Conservation (phyloP, 2,329 filamentous ascomycete species). For the Phoma sp. region DNA sequence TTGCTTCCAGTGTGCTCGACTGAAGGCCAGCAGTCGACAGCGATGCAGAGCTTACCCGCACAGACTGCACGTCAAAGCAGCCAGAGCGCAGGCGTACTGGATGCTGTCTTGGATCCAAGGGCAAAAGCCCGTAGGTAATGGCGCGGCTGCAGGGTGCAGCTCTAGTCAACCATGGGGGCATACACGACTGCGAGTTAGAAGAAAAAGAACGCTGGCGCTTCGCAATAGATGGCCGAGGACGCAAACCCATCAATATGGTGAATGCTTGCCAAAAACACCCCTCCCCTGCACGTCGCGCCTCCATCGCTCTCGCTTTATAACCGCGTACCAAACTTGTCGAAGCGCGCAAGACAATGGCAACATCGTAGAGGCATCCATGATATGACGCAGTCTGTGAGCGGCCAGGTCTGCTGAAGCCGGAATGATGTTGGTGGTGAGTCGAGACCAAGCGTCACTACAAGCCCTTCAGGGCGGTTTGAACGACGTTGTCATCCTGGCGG, state of each 20-base stretch:
- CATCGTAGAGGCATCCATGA: neutral
- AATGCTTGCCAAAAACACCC: neutral
- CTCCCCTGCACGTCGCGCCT: neutral
- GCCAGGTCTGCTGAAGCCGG: neutral
- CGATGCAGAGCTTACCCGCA: constrained; percentile 5
- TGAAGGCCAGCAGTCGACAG: neutral
- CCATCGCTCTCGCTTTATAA: neutral
- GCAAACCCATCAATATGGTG: neutral
- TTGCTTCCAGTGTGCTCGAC: constrained; percentile 4
- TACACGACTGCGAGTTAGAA: constrained; percentile 6
- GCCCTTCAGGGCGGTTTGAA: constrained; percentile 13
- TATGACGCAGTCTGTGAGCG: neutral
- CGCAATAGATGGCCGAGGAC: neutral
- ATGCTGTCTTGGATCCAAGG: constrained; percentile 1
- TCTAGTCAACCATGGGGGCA: constrained; percentile 8
- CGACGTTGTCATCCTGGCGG: constrained; percentile 10
- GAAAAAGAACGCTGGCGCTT: neutral
- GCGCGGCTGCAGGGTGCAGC: constrained; percentile 6
- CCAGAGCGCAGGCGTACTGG: neutral
- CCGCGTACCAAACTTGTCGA: neutral
- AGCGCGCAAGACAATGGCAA: neutral
- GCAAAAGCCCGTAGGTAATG: neutral
- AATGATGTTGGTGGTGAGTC: neutral
- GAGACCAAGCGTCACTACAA: neutral
- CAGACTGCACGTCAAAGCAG: neutral